These are phyloP conservation scores for Obba rivulosa DNA, from an alignment of 768 basidiomycete genomes.

Conservation along the genomic window DNA sequence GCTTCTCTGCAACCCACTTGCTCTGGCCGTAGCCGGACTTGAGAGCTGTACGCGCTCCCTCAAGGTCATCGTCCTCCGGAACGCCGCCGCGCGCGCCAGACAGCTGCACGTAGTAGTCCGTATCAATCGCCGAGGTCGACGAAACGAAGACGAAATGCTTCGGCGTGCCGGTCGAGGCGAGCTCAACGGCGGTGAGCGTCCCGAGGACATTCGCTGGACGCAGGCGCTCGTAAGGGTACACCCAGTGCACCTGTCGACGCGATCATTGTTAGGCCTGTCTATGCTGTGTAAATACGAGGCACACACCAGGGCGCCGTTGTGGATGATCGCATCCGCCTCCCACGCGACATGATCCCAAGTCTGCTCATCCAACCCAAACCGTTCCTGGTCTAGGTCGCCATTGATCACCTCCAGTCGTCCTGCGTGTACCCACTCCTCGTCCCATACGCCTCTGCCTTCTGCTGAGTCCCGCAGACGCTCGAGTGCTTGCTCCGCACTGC, in stretches of 20 bases:
- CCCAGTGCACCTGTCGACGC: slow-evolving; percentile 83
- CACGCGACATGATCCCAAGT: slow-evolving; percentile 63
- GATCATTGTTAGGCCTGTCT: background rate
- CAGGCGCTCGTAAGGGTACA: slow-evolving; percentile 94
- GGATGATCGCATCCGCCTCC: slow-evolving; percentile 80
- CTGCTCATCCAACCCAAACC: slow-evolving; percentile 63
- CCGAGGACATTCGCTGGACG: slow-evolving; percentile 90
- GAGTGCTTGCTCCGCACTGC: slow-evolving; percentile 55
- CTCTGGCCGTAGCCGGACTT: slow-evolving; percentile 95
- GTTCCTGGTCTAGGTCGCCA: slow-evolving; percentile 75
- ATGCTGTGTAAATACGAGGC: background rate
- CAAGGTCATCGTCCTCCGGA: slow-evolving; percentile 83
- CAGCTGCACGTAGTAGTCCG: slow-evolving; percentile 82
- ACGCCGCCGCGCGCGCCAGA: slow-evolving; percentile 78
- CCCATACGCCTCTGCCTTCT: slow-evolving; percentile 82
- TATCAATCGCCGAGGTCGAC: slow-evolving; percentile 92
- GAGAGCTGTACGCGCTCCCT: slow-evolving; percentile 68
- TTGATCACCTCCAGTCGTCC: slow-evolving; percentile 71
- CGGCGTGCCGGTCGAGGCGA: slow-evolving; percentile 67
- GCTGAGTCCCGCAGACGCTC: slow-evolving; percentile 67
- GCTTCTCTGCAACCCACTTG: slow-evolving; percentile 97
- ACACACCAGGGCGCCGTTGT: slow-evolving; percentile 94
- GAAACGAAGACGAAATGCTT: slow-evolving; percentile 90
- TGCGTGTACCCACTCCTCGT: slow-evolving; percentile 69
- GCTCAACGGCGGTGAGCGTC: slow-evolving; percentile 76